Base-by-base conservation (phyloP, 345 rosid genomes). In the Abelmoschus esculentus region DNA sequence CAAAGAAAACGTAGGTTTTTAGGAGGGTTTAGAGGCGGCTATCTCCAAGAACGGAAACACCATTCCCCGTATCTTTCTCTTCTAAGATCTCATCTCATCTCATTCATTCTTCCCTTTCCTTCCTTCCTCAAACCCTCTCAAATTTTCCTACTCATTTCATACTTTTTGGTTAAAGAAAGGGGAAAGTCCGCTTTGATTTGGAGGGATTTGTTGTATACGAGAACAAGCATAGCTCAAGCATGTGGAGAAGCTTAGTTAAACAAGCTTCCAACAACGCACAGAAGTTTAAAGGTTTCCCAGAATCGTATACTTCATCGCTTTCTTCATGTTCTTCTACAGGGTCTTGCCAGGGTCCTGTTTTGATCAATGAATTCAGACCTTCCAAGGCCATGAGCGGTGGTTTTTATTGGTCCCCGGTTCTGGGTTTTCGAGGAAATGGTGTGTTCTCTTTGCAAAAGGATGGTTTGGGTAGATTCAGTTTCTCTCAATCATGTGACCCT, bases 231-330 rank as follows among this genome's bases (percentile, higher is more conserved):
- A 60, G 44, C 49, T 66, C 9, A 50, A n/a, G 49, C 72, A 91
- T 95, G 97, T 90, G 97, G 97, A 90, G 89, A 69, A 80, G 65
- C 83, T 67, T 91, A 40, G 74, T 85, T 38, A 85, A 72, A 64
- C 74, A 79, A 75, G 89, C 85, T 72, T 61, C 84, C 66, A 47
- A 75, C 8, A 58, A 83, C 11, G 11, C 44, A 40, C 12, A 66
- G 62, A 82, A 83, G 75, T 66, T 86, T 52, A 84, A 80, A 44
- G 22, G 73, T 72, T 67, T 74, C 46, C 63, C 83, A 0, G 76
- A 73, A 61, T 56, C 75, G 11, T 36, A 5, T n/a, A 5, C 69
- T 26, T 28, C 58, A 59, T 50, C 17, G 6, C 54, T 68, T 46
- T 50, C 69, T 12, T 57, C 74, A 7, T 66, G 38, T 68, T 47